A percentile compares a stretch with the other conserved stretches of the same genome.
Evolutionary conservation across 148 eudicot species (phyloP).

Genomic region (Fallopia convolvulus): DNA sequence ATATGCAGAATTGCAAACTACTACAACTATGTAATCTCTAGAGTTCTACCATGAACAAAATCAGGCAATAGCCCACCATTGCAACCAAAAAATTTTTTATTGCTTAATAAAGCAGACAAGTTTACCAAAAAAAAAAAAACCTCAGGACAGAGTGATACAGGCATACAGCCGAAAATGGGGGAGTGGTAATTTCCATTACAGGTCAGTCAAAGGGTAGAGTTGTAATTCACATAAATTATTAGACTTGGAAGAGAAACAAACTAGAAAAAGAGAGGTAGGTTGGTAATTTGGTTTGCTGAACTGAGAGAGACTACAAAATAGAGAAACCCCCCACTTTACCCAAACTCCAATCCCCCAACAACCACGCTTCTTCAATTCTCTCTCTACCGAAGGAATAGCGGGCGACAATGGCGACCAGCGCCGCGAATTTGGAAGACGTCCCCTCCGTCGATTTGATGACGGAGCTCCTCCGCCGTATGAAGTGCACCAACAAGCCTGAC

Average conservation of each 20-base stretch:
- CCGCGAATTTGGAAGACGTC: slow-evolving; percentile 63
- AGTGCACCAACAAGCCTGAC: slow-evolving; percentile 78
- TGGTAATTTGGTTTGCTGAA: too few species aligned
- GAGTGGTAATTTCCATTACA: too few species aligned
- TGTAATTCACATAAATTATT: neutral
- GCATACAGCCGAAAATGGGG: too few species aligned
- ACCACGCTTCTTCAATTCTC: neutral
- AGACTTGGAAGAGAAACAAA: neutral
- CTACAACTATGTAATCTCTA: too few species aligned
- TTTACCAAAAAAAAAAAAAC: too few species aligned
- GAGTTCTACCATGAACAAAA: too few species aligned
- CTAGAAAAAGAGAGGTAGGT: too few species aligned
- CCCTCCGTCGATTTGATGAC: slow-evolving; percentile 65
- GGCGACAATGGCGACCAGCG: slow-evolving; percentile 14
- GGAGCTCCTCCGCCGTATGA: slow-evolving; percentile 94
- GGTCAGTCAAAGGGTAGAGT: neutral
- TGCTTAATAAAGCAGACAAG: neutral
- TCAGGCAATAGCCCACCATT: too few species aligned
- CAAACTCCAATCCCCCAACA: neutral
- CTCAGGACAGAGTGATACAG: too few species aligned
- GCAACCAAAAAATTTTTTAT: too few species aligned
- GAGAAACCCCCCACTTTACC: neutral
- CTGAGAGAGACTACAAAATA: too few species aligned
- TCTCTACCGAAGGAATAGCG: slow-evolving; percentile 24
- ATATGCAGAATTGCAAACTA: too few species aligned